These are phyloP conservation scores for Xylogone sp. DNA, from an alignment of 2,329 filamentous ascomycete genomes.

Conservation along the genomic window DNA sequence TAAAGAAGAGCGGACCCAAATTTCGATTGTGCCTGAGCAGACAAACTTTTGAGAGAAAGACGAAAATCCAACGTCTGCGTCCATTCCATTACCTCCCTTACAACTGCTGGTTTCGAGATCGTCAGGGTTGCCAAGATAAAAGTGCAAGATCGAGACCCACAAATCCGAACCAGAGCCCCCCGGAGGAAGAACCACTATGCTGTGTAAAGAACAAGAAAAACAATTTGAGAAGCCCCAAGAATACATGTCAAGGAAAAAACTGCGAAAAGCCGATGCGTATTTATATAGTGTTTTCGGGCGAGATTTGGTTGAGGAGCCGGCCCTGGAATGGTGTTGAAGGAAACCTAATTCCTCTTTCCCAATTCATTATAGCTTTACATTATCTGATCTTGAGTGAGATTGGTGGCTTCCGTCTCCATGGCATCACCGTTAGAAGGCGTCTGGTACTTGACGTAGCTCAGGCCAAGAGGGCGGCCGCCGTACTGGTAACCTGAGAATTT, in stretches of 20 bases:
- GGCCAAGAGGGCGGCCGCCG: conserved; percentile 85
- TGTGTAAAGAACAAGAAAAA: neutral
- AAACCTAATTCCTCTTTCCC: neutral
- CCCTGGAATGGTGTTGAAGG: neutral
- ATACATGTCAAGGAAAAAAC: neutral
- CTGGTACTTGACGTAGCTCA: conserved; percentile 92
- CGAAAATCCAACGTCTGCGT: neutral
- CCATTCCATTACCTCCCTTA: neutral
- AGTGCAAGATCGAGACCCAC: neutral
- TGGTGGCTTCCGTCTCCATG: conserved; percentile 80
- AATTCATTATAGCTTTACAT: conserved; percentile 55
- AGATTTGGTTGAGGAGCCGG: neutral
- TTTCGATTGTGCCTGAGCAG: neutral
- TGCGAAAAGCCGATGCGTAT: neutral
- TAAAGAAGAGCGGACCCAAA: neutral
- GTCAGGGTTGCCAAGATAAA: neutral
- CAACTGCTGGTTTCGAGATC: neutral
- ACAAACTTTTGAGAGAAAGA: neutral
- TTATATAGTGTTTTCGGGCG: neutral
- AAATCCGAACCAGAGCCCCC: neutral
- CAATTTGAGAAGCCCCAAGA: neutral
- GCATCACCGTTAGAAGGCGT: conserved; percentile 56
- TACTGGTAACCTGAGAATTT: conserved; percentile 99
- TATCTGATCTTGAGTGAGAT: conserved; percentile 95
- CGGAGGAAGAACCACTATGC: neutral